Conservation (phyloP, 2,329 filamentous ascomycete genomes). For the Fusarium piperis region DNA sequence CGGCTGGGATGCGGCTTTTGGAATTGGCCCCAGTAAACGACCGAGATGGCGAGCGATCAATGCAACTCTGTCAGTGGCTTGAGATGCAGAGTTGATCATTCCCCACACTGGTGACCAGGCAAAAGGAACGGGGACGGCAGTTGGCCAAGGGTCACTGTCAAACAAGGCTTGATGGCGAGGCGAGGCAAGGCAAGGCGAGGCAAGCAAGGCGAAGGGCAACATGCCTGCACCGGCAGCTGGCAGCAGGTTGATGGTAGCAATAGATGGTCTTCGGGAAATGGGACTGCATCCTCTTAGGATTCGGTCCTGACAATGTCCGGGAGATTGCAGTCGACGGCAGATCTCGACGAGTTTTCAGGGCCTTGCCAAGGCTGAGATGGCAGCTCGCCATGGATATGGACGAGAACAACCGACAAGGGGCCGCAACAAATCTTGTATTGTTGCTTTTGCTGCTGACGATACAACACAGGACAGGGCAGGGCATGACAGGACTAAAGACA, state of each 20-base stretch:
- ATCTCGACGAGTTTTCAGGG: neutral
- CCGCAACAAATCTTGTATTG: neutral
- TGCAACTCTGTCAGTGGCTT: slow-evolving; percentile 10
- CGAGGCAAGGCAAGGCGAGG: neutral
- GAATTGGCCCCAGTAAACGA: neutral
- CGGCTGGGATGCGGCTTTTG: neutral
- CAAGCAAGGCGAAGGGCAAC: neutral
- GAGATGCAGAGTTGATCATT: slow-evolving; percentile 12
- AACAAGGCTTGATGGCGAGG: neutral
- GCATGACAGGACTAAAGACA: neutral
- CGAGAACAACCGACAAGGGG: neutral
- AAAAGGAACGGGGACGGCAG: neutral
- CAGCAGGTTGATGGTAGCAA: neutral
- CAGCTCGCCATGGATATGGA: neutral
- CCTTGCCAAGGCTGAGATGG: neutral
- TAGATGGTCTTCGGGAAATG: neutral
- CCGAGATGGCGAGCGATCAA: neutral
- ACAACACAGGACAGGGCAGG: neutral
- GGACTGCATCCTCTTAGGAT: neutral
- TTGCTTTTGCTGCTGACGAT: slow-evolving; percentile 23
- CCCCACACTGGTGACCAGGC: neutral
- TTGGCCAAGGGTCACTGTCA: neutral
- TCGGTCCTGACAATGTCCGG: neutral
- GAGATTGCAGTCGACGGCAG: neutral
- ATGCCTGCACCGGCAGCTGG: neutral